Evolutionary conservation across 2,329 filamentous ascomycete genomes (phyloP).

Genomic region (Xylaria sp.): DNA sequence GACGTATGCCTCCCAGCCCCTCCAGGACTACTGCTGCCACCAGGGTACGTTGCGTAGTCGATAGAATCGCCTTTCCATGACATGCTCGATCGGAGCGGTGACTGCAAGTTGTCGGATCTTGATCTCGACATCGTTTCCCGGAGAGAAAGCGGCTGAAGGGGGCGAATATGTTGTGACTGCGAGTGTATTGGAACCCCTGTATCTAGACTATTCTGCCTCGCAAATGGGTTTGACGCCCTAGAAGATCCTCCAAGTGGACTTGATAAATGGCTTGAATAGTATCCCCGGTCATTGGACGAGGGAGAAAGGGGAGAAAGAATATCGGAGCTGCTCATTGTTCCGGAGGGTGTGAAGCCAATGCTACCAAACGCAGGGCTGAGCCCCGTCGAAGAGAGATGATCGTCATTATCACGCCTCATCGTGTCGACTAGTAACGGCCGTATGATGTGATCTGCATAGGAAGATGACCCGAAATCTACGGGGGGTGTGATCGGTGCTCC

Average conservation of each 20-base stretch:
- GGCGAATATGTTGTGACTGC: constrained; percentile 54
- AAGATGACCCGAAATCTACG: constrained; percentile 53
- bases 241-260: constrained; percentile 54
- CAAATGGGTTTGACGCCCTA: constrained; percentile 59
- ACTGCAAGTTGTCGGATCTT: constrained; percentile 63
- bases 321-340: constrained; percentile 57
- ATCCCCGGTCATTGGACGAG: constrained; percentile 59
- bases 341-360: constrained; percentile 66
- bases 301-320: constrained; percentile 64
- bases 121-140: constrained; percentile 62
- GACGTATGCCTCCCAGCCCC: constrained; percentile 54
- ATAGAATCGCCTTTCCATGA: constrained; percentile 67
- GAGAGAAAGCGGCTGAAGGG: constrained; percentile 63
- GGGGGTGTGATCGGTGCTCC: constrained; percentile 55
- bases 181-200: constrained; percentile 52
- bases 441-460: constrained; percentile 66
- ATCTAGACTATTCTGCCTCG: constrained; percentile 55
- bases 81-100: constrained; percentile 64
- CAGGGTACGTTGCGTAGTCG: constrained; percentile 61
- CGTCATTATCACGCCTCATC: constrained; percentile 66
- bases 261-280: constrained; percentile 56
- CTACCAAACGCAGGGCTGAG: constrained; percentile 71
- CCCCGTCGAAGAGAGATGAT: constrained; percentile 69
- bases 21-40: constrained; percentile 52
- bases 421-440: constrained; percentile 72